Base-by-base conservation (phyloP, 169 alveolate genomes). In the Eimeria acervulina region DNA sequence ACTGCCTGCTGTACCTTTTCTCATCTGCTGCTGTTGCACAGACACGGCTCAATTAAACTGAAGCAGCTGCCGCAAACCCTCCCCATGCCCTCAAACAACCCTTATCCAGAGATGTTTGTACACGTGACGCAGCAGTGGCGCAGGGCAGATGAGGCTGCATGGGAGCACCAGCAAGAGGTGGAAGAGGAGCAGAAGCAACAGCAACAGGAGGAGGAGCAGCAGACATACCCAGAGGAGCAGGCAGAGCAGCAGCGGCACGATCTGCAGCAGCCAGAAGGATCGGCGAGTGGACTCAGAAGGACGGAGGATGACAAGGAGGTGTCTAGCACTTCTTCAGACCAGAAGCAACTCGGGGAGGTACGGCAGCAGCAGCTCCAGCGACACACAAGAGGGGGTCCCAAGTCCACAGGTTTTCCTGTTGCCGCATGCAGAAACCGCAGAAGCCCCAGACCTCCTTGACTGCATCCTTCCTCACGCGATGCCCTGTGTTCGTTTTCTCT, bases 1-100 rank as follows among this genome's bases (percentile, higher is more conserved):
- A 81, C 72, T 15, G 90, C 90, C 70, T 81, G 90, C n/a, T 81
- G 90, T 72, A 81, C 90, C 15, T 81, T 81, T 51, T 81, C 90
- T 47, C 90, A 81, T 28, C 13, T 81, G 90, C 70, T 81, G 90
- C 72, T 51, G n/a, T 47, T 81, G 42, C 90, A 81, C 70, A 23
- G 70, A 31, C 90, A 81, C 40, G 90, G 90, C 47, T 81, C 90
- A 13, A 81, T 81, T 31, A 81, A 26, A 15, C 90, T 81, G 72
- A 38, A 81, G 51, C 90, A 81, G 72, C 74, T 28, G 51, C 74
- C 70, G 38, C 90, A 81, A 33, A 31, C 23, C 61, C 47, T 81
- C 6, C 6, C 66, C 70, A 81, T 51, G 90, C 70, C 90, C 23
- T 51, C 70, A 21, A 81, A 28, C 42, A 81, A 81, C 21, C 90